Evolutionary conservation across 2,329 filamentous ascomycete genomes (phyloP), one percentile per base, ranked within the genome.

Genomic region (Sporothrix protearum): DNA sequence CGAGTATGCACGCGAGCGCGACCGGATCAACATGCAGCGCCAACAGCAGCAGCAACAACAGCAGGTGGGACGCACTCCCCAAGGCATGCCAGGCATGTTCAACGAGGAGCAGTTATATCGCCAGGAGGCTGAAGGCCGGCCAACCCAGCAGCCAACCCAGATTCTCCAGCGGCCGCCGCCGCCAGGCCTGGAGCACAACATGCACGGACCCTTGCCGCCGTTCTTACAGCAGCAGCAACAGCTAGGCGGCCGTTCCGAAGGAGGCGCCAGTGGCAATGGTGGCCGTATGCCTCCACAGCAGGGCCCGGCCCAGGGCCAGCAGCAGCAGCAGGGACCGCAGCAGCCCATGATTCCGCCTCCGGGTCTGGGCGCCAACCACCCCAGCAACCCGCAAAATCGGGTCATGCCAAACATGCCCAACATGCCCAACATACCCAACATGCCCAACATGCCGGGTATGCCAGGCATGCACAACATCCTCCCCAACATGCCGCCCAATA

Each of bases 141-240:
- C 83, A 49, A 82, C 81, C 33, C 84, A 83, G 71, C 86, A 87
- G 74, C 87, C 87, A 4, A 89, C 87, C 3, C 88, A 90, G 77
- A 90, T 91, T 69, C 79, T 91, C 28, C 88, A 90, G 78, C 86
- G 88, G 6, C 87, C 87, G n/a, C 85, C 84, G 0, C 86, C 85
- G 22, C 87, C 87, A 1, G 88, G 88, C 8, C 80, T 91, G 53
- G 88, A 84, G 22, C 80, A 89, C 61, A 85, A 87, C 76, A 85
- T 90, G 80, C 86, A 85, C 22, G 72, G 73, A 16, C 71, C 71
- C 1, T 86, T 84, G 28, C 84, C 80, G 22, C 84, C 80, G 72
- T 88, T 86, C 82, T 83, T 88, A 81, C 82, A 81, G 53, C 61
- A 70, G 14, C 68, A 69, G 22, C 36, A 77, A 72, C 39, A 28